Evolutionary conservation across 257 asterid species (phyloP).

Genomic region (Buddleja alternifolia): DNA sequence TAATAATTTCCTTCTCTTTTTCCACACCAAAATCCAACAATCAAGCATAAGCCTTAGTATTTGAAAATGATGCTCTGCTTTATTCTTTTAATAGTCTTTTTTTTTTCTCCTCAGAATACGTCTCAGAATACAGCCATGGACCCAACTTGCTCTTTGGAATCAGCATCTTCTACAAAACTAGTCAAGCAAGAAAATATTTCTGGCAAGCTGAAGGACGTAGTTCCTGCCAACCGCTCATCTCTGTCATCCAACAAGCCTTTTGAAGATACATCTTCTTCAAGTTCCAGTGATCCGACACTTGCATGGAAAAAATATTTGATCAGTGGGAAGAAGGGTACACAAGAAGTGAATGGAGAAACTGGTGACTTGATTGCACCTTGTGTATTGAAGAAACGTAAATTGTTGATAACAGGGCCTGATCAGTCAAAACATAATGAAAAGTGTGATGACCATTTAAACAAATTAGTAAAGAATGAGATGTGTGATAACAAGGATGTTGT

Average conservation of each 20-base stretch:
- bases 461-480: constrained; percentile 40
- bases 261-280: constrained; percentile 37
- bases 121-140: constrained; percentile 39
- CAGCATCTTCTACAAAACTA: constrained; percentile 41
- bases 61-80: constrained; percentile 6
- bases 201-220: constrained; percentile 46
- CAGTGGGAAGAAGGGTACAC: constrained; percentile 32
- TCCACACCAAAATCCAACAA: too few relatives aligned
- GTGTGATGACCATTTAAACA: constrained; percentile 28
- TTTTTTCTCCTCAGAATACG: constrained; percentile 27
- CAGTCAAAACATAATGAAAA: constrained; percentile 35
- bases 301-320: constrained; percentile 39
- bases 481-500: constrained; percentile 33
- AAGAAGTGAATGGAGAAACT: constrained; percentile 43
- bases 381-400: constrained; percentile 58
- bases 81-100: constrained; percentile 8
- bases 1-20: too few relatives aligned
- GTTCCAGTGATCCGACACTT: constrained; percentile 39
- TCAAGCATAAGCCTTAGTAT: not conserved
- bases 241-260: constrained; percentile 47
- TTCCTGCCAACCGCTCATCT: constrained; percentile 90
- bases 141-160: constrained; percentile 36
- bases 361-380: constrained; percentile 45
- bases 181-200: constrained; percentile 41
- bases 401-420: constrained; percentile 56